Evolutionary conservation across 2,329 filamentous ascomycete genomes (phyloP).

Genomic region (Alternaria viburni): DNA sequence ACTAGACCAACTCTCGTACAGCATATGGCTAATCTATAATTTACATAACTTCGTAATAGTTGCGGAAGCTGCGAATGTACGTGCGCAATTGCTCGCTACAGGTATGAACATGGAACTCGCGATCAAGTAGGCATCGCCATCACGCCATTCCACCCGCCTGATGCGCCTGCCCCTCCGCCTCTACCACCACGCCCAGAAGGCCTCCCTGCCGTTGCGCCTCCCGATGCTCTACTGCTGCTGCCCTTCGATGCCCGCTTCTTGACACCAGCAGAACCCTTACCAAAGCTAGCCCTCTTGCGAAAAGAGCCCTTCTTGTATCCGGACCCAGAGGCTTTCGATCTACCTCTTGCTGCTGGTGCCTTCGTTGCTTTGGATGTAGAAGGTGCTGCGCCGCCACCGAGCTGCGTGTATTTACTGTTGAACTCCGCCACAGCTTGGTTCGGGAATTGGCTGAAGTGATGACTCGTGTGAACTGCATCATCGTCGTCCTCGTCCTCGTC

Average conservation of each 20-base stretch:
- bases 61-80: neutral
- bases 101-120: neutral
- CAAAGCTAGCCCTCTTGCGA: slow-evolving; percentile 24
- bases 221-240: slow-evolving; percentile 18
- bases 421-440: slow-evolving; percentile 40
- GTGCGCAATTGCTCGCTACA: neutral
- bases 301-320: slow-evolving; percentile 18
- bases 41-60: neutral
- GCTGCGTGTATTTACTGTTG: slow-evolving; percentile 34
- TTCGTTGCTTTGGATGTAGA: slow-evolving; percentile 15
- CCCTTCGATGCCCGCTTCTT: slow-evolving; percentile 25
- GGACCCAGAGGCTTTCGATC: slow-evolving; percentile 21
- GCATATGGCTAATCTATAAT: neutral
- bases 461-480: slow-evolving; percentile 28
- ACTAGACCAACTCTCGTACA: neutral
- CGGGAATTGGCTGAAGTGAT: slow-evolving; percentile 34
- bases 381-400: slow-evolving; percentile 17
- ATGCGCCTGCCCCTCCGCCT: slow-evolving; percentile 9
- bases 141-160: slow-evolving; percentile 22
- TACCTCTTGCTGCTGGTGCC: slow-evolving; percentile 16
- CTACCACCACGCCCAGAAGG: slow-evolving; percentile 13
- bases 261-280: slow-evolving; percentile 22
- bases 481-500: slow-evolving; percentile 35
- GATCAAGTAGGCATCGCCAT: slow-evolving; percentile 41
- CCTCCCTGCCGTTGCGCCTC: slow-evolving; percentile 13